A percentile compares a stretch with the other conserved stretches of the same genome.
Evolutionary conservation across 306 rosid species (phyloP).

Genomic region (Alnus glutinosa): DNA sequence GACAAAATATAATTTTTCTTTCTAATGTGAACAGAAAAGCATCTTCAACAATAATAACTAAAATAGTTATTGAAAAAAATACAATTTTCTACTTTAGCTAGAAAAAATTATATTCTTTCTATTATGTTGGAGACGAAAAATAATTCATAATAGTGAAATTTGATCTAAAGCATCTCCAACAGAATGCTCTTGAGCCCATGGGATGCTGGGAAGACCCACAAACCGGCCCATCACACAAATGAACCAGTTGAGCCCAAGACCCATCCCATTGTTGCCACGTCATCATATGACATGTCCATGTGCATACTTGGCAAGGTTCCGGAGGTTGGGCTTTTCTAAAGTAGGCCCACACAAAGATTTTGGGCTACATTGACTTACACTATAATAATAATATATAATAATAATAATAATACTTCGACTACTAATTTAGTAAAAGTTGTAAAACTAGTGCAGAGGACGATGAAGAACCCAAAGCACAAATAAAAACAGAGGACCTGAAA

Average conservation of each 20-base stretch:
- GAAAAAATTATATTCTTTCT: no score
- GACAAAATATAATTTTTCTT: no score
- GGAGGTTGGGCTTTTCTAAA: neutral
- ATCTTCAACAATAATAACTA: no score
- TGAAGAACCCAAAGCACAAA: conserved; percentile 17
- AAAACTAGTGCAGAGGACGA: neutral
- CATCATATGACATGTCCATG: neutral
- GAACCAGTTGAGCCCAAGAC: neutral
- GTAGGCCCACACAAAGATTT: neutral
- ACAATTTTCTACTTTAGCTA: no score
- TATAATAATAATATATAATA: neutral
- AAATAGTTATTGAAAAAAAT: no score
- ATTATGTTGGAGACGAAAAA: no score
- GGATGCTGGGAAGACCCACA: no score
- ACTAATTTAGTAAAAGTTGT: neutral
- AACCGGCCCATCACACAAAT: neutral
- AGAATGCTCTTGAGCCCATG: no score
- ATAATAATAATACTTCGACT: neutral
- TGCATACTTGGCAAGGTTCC: neutral
- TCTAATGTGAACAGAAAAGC: no score
- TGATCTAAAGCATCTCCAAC: no score
- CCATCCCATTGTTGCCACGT: neutral
- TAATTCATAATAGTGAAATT: no score
- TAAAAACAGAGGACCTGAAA: neutral
- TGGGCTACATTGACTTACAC: neutral